These are phyloP conservation scores for Graphilbum sp. DNA, from an alignment of 2,329 filamentous ascomycete genomes.

Conservation along the genomic window DNA sequence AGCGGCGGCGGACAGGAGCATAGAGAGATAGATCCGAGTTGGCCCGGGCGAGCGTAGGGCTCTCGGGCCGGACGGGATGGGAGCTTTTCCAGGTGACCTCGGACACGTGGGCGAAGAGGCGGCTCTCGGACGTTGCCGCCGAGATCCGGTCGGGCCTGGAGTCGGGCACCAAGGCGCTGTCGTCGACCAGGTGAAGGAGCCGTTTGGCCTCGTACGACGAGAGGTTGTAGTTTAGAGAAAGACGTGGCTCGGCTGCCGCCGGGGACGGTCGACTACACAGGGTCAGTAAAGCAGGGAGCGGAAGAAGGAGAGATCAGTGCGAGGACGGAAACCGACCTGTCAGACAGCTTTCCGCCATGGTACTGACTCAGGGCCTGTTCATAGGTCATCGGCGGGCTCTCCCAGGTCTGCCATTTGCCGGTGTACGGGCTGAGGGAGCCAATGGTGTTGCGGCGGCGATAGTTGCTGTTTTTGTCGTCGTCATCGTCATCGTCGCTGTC, in stretches of 20 bases:
- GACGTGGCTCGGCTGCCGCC: no score
- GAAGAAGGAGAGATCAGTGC: no score
- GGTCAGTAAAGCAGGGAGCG: no score
- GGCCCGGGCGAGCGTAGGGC: conserved; percentile 18
- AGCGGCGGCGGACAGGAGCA: conserved; percentile 30
- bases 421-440: conserved; percentile 11
- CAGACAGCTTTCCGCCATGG: conserved; percentile 14
- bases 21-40: conserved; percentile 32
- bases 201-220: conserved; percentile 29
- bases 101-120: conserved; percentile 15
- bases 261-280: no score
- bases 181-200: conserved; percentile 22
- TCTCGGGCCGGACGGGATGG: conserved; percentile 14
- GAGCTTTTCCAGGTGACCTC: conserved; percentile 21
- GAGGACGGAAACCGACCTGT: conserved; percentile 15
- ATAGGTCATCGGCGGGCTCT: conserved; percentile 15
- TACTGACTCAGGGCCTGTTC: conserved; percentile 13
- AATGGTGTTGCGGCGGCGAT: conserved; percentile 15
- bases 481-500: background rate
- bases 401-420: conserved; percentile 1
- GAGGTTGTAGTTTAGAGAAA: conserved; percentile 25
- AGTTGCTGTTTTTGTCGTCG: conserved; percentile 9
- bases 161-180: conserved; percentile 15
- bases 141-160: conserved; percentile 18
- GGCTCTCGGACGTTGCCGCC: conserved; percentile 19